Base-by-base conservation (phyloP, 169 alveolate species). In the Babesia bovis region DNA sequence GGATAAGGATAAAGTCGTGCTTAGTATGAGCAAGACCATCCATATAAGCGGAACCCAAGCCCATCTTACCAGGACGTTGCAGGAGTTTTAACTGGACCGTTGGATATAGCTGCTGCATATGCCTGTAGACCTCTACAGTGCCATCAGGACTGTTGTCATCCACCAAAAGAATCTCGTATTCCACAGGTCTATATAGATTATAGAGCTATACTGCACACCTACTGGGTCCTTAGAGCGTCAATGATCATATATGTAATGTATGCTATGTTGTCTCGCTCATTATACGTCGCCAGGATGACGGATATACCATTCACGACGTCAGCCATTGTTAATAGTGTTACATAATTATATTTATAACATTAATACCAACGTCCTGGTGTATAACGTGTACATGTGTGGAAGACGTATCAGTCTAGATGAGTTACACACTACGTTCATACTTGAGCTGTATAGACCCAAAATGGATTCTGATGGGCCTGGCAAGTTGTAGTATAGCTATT, bases 71-170 rank as follows among this genome's bases (percentile, higher is more conserved):
- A 19, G 96, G 94, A 66, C 99, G 78, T 40, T 85, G 79, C 33
- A 87, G 90, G 32, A 95, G 77, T 68, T 91, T 90, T 50, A 95
- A 87, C 42, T 76, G 84, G 55, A 87, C 94, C 49, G 88, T 82
- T n/a, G 96, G 95, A 72, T 85, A 96, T 33, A 94, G 53, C 68
- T 85, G 83, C 76, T 94, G 91, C 45, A 96, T 88, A 63, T 90
- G 87, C 60, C 66, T 66, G 30, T 91, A 96, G 59, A 91, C 96
- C 7, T 86, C 91, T 55, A 92, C 84, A n/a, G 99, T 97, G 23
- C 93, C 93, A 83, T 97, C 99, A 32, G 98, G 97, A 49, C 97
- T 91, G 81, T 94, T 94, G 66, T 97, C 99, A 76, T 97, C 99
- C 4, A 97, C 96, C 33, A 97, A 75, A 26, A 97, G 89, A 21